Conservation (phyloP, 2,329 filamentous ascomycete species). For the Acephala macrosclerotiorum region DNA sequence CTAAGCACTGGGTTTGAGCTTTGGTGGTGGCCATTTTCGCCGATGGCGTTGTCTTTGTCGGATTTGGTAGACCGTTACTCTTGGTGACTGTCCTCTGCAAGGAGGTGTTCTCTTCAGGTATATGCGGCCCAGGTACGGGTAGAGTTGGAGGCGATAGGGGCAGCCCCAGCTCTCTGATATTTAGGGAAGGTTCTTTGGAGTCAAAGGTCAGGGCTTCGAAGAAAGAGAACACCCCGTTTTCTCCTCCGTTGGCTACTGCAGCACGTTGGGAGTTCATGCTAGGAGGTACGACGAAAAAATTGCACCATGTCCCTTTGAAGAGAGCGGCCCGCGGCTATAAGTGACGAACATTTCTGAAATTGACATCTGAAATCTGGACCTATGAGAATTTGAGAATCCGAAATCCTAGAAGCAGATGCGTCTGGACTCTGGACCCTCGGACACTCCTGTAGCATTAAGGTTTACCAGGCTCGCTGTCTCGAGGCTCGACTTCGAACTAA, state of each 20-base stretch:
- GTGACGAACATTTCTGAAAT: not conserved
- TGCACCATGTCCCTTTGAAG: not conserved
- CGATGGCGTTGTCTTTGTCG: conserved; percentile 10
- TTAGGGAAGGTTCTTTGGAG: conserved; percentile 20
- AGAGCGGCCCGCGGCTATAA: not conserved
- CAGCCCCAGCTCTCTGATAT: conserved; percentile 17
- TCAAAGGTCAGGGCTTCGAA: conserved; percentile 27
- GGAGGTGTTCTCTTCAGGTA: conserved; percentile 16
- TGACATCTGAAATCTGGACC: not conserved
- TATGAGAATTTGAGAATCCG: not conserved
- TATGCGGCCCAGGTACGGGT: conserved; percentile 2
- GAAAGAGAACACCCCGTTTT: conserved; percentile 25
- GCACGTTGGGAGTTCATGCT: conserved; percentile 3
- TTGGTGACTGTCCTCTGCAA: conserved; percentile 18
- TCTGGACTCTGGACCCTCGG: not conserved
- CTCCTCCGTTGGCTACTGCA: conserved; percentile 11
- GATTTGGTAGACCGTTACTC: conserved; percentile 9
- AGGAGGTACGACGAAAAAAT: not conserved
- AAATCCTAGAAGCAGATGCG: not conserved
- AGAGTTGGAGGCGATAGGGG: conserved; percentile 5
- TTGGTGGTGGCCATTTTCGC: conserved; percentile 30
- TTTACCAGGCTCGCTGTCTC: not conserved
- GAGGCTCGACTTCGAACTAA: not conserved
- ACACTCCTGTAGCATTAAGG: not conserved
- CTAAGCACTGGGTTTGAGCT: conserved; percentile 44